Conservation (phyloP, 164 flowering plant genomes). For the Amborella trichopoda region DNA sequence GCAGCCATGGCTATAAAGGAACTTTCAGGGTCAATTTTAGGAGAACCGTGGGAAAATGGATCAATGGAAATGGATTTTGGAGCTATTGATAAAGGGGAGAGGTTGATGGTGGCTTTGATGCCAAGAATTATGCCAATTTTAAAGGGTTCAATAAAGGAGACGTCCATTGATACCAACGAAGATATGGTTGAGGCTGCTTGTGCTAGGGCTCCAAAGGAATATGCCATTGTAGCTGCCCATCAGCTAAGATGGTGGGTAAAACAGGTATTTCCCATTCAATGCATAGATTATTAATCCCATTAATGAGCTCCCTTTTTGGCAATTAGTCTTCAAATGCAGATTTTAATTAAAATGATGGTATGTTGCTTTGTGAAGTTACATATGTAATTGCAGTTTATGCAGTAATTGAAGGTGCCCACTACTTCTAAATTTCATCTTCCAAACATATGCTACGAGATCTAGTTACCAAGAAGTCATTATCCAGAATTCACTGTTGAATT, state of each 20-base stretch:
- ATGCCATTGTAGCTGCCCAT: constrained; percentile 72
- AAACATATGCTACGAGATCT: no score
- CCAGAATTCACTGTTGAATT: no score
- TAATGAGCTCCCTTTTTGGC: background rate
- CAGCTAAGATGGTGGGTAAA: constrained; percentile 83
- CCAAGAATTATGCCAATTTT: constrained; percentile 46
- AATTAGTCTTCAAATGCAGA: no score
- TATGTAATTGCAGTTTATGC: no score
- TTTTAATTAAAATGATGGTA: no score
- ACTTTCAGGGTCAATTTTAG: constrained; percentile 23
- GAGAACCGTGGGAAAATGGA: constrained; percentile 9
- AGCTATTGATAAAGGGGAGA: constrained; percentile 25
- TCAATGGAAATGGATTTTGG: constrained; percentile 19
- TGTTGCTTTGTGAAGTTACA: no score
- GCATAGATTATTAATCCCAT: no score
- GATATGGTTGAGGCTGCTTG: constrained; percentile 43
- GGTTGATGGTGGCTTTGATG: constrained; percentile 47
- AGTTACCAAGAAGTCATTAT: no score
- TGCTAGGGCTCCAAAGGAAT: constrained; percentile 57
- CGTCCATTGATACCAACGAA: constrained; percentile 38
- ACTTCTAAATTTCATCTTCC: no score
- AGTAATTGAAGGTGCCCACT: no score
- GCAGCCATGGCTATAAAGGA: constrained; percentile 33
- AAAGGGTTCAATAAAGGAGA: constrained; percentile 56
- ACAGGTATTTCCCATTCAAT: no score